Evolutionary conservation across 176 grass and related monocot genomes (phyloP).

Genomic region (Pontederia paniculata): DNA sequence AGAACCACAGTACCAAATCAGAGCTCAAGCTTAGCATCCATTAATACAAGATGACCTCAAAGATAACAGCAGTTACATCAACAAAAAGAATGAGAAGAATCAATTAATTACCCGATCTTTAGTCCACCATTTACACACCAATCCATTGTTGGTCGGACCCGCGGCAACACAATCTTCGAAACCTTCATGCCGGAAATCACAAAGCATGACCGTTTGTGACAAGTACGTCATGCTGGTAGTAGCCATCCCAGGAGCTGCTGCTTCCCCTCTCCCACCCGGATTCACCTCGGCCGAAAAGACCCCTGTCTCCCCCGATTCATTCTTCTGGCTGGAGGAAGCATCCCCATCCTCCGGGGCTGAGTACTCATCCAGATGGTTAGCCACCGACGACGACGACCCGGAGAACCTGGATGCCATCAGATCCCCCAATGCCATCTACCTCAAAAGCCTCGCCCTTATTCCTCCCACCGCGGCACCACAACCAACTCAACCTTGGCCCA

Average conservation of each 20-base stretch:
- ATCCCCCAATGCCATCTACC: slow-evolving; percentile 97
- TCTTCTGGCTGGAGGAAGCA: too few relatives aligned
- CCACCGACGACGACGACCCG: slow-evolving; percentile 24
- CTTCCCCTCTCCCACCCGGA: too few relatives aligned
- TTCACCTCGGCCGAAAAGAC: too few relatives aligned
- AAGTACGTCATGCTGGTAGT: slow-evolving; percentile 30
- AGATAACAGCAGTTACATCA: too few relatives aligned
- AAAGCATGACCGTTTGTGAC: slow-evolving; percentile 66
- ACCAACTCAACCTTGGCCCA: slow-evolving; percentile 5
- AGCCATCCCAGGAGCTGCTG: slow-evolving; percentile 1
- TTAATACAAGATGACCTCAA: too few relatives aligned
- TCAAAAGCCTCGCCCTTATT: neutral
- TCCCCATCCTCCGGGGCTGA: slow-evolving; percentile 7
- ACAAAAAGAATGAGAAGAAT: too few relatives aligned
- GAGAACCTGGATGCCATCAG: slow-evolving; percentile 90
- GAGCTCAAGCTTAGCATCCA: too few relatives aligned
- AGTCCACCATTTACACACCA: slow-evolving; percentile 87
- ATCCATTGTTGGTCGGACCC: slow-evolving; percentile 54
- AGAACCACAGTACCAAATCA: too few relatives aligned
- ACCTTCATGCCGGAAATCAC: slow-evolving; percentile 65
- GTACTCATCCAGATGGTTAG: slow-evolving; percentile 28
- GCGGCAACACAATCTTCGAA: slow-evolving; percentile 46
- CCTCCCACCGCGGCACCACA: neutral
- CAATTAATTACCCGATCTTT: slow-evolving; percentile 64
- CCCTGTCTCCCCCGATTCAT: too few relatives aligned